Evolutionary conservation across 2,329 filamentous ascomycete species (phyloP), one percentile per base, ranked within the genome.

Genomic region (Bertia moriformis): DNA sequence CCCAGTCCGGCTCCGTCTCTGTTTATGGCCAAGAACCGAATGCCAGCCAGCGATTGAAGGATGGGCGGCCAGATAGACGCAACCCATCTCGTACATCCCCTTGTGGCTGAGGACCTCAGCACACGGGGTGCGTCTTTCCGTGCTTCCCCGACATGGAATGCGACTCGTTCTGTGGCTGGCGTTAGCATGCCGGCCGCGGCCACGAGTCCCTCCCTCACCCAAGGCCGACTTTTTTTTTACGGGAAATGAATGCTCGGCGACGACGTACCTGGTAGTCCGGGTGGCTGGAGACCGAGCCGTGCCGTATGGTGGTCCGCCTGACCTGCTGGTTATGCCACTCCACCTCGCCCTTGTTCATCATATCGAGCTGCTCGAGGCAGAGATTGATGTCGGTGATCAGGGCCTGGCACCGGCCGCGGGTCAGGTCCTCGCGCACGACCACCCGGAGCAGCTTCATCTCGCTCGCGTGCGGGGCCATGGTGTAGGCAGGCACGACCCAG

Each of bases 401-500:
- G 7, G 73, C 66, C 53, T 96, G 87, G 52, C 86, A 93, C 29
- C 88, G 72, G 48, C 69, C 77, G 57, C 82, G 78, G 37, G 77
- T 83, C 49, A 96, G 95, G 61, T 95, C 89, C 60, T 95, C 89
- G 38, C 89, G 76, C 3, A 95, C 84, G 1, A 96, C 89, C 3
- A 95, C 76, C 27, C 89, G 79, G 66, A 95, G 76, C 72, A 96
- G 80, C 70, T 94, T 93, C 52, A 95, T 69, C 46, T 77, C 66
- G 41, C 84, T 67, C 14, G 84, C 87, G 55, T 93, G 71, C 14
- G 88, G 88, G 1, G 89, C 89, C 89, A 95, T 95, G 29, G 88
- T 96, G 62, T 96, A 96, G 0, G 89, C 89, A 0, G 89, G 89
- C 0, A 95, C 84, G 19, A 95, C 82, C 89, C 89, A 96, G 33